Evolutionary conservation across 2,329 filamentous ascomycete genomes (phyloP), one percentile per base, ranked within the genome.

Genomic region (Parasarocladium wereldwijsianum): DNA sequence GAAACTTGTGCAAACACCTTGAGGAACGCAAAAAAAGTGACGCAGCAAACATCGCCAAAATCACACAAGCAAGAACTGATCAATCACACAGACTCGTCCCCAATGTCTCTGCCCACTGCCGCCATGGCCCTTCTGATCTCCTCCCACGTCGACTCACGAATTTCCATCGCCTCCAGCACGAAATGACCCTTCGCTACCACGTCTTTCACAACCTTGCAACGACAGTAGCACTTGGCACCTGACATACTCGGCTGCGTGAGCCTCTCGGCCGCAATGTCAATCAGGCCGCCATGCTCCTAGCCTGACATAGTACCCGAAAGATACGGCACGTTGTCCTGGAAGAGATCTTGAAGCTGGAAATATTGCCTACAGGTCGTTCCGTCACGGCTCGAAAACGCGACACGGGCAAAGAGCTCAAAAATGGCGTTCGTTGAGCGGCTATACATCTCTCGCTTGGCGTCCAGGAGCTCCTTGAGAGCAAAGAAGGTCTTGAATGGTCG

Each of bases 321-420:
- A 31, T 65, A 67, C 0, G 72, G 74, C 5, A 64, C 62, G 8
- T 56, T 58, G 13, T 70, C 60, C 35, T 70, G 66, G 39, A 71
- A 74, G 0, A 81, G 46, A 40, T 79, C 74, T 22, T 58, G 56
- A 29, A 81, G 66, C n/a, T 69, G 60, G 37, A 81, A 78, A 32
- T 68, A 57, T 42, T 82, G 75, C 36, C 61, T 68, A 13, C 45
- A 54, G 6, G 43, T 40, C 6, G 53, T 47, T 9, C 51, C 48
- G 33, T 75, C 66, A 0, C 75, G 63, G 32, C 54, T 62, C 0
- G 75, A 77, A 30, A 58, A 60, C 2, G 55, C 55, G 2, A 80
- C 66, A 16, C 68, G 60, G 4, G 71, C 72, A 42, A 73, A 82
- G 0, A 81, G 49, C 43, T 80, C 75, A 35, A 80, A 62, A 0